Conservation (phyloP, 2,329 filamentous ascomycete genomes). For the Phyllachora maydis region DNA sequence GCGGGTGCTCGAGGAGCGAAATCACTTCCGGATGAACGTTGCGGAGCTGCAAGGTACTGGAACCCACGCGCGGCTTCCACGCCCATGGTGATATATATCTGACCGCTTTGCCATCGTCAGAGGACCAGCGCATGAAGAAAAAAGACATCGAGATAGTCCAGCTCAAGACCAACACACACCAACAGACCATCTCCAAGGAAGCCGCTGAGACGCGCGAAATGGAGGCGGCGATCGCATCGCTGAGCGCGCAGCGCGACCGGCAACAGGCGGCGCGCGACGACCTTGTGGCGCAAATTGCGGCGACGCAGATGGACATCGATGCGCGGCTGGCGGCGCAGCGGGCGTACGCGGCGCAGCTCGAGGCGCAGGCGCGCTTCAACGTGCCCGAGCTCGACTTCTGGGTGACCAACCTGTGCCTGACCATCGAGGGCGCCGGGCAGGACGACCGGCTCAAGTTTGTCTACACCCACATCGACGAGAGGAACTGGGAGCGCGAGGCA, state of each 20-base stretch:
- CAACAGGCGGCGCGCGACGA: slow-evolving; percentile 34
- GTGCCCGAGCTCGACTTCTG: slow-evolving; percentile 89
- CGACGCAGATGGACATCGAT: slow-evolving; percentile 51
- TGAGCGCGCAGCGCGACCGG: slow-evolving; percentile 37
- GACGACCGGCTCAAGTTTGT: slow-evolving; percentile 79
- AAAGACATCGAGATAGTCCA: slow-evolving; percentile 70
- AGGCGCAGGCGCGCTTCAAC: slow-evolving; percentile 73
- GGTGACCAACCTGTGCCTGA: slow-evolving; percentile 74
- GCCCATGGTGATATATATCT: slow-evolving; percentile 1
- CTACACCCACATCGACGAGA: slow-evolving; percentile 71
- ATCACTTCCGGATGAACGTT: slow-evolving; percentile 79
- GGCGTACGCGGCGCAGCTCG: slow-evolving; percentile 51
- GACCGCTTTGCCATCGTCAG: too few relatives aligned
- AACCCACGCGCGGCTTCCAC: slow-evolving; percentile 2
- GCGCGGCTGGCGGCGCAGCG: slow-evolving; percentile 49
- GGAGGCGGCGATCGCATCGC: slow-evolving; percentile 36
- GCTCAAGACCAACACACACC: slow-evolving; percentile 48
- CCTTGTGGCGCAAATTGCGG: slow-evolving; percentile 39
- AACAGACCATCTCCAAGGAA: slow-evolving; percentile 58
- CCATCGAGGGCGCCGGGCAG: slow-evolving; percentile 73
- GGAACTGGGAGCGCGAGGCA: slow-evolving; percentile 71
- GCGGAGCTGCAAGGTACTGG: slow-evolving; percentile 67
- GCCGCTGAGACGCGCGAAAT: slow-evolving; percentile 59
- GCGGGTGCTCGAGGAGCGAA: slow-evolving; percentile 77
- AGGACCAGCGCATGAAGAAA: slow-evolving; percentile 80